Percentiles rank a stretch among this genome's conserved stretches.
Evolutionary conservation across 345 rosid species (phyloP).

Genomic region (Euphorbia lathyris): DNA sequence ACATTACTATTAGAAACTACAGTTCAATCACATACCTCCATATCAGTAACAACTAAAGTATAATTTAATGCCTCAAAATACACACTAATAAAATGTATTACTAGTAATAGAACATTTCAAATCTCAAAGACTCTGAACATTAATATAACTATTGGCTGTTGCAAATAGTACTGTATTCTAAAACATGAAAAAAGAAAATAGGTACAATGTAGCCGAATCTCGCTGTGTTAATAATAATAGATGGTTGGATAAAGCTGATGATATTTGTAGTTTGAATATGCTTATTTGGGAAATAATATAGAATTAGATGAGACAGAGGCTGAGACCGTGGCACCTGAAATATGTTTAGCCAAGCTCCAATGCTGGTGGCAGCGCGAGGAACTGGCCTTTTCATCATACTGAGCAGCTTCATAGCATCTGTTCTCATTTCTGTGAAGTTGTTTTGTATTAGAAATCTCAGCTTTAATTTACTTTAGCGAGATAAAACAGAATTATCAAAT

Average conservation of each 20-base stretch:
- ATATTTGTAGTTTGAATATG: neutral
- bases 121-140: neutral
- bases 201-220: too few relatives aligned
- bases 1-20: constrained; percentile 80
- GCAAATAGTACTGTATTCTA: neutral
- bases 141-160: too few relatives aligned
- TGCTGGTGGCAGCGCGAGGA: constrained; percentile 78
- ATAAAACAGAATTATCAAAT: neutral
- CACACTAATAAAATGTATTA: neutral
- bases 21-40: constrained; percentile 7
- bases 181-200: neutral
- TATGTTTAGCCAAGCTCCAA: constrained; percentile 94
- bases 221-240: too few relatives aligned
- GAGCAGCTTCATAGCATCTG: constrained; percentile 79
- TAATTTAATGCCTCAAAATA: neutral
- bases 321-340: constrained; percentile 57
- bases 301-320: neutral
- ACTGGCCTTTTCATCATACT: constrained; percentile 69
- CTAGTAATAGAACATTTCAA: neutral
- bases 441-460: constrained; percentile 42
- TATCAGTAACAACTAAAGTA: too few relatives aligned
- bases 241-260: neutral
- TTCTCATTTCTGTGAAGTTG: constrained; percentile 74
- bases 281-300: neutral
- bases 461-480: constrained; percentile 7